Conservation (phyloP, 2,329 filamentous ascomycete genomes). For the Macroventuria anomochaeta region DNA sequence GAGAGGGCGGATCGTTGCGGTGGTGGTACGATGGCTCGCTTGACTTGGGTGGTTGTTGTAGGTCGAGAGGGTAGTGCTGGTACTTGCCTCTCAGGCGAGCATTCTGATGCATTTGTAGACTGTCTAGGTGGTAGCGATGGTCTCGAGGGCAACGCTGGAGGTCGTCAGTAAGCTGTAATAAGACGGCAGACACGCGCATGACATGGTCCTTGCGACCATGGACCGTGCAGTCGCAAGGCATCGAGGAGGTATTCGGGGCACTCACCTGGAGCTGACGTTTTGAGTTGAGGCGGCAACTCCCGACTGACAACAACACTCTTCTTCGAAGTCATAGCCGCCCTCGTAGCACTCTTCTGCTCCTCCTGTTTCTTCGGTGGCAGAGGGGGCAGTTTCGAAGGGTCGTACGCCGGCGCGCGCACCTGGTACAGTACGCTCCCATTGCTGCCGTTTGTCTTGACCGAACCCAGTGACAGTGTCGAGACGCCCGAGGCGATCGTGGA, state of each 20-base stretch:
- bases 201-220: neutral
- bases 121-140: conserved; percentile 32
- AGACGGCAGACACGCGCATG: too few species aligned
- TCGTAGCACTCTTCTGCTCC: conserved; percentile 47
- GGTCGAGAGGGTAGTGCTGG: conserved; percentile 25
- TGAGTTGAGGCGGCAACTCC: conserved; percentile 36
- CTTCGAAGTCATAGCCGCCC: conserved; percentile 48
- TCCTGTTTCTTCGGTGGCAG: conserved; percentile 59
- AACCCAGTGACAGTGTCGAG: conserved; percentile 59
- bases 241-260: conserved; percentile 1
- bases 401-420: conserved; percentile 63
- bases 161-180: conserved; percentile 20
- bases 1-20: conserved; percentile 55
- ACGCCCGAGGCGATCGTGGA: conserved; percentile 57
- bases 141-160: conserved; percentile 25
- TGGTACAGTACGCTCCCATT: conserved; percentile 45
- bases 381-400: conserved; percentile 61
- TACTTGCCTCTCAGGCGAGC: conserved; percentile 22
- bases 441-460: conserved; percentile 52
- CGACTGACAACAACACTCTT: conserved; percentile 33
- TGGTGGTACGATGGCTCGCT: conserved; percentile 37
- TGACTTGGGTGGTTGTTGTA: conserved; percentile 12
- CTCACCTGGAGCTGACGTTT: conserved; percentile 37
- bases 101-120: conserved; percentile 14
- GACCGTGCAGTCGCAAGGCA: neutral